Evolutionary conservation across 495 filamentous ascomycete species (phyloP).

Genomic region (Penicillium macrosclerotiorum): DNA sequence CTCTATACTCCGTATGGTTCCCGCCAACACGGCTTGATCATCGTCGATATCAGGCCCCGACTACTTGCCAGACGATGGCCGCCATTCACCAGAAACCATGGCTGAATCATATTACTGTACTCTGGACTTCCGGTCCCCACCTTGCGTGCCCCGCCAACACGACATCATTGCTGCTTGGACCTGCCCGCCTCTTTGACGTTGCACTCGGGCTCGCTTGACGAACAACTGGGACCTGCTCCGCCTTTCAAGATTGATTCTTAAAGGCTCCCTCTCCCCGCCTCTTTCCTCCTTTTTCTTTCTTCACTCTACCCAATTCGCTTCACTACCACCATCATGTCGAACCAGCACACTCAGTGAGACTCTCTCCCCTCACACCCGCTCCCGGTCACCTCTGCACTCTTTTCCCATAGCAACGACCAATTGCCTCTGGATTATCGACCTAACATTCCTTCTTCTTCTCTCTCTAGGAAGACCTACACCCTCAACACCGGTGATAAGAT

Average conservation of each 20-base stretch:
- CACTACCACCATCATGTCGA: slow-evolving; percentile 34
- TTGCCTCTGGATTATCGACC: not conserved
- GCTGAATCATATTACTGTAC: too few relatives aligned
- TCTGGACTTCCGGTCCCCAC: too few relatives aligned
- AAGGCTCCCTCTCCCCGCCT: not conserved
- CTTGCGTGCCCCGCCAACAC: slow-evolving; percentile 2
- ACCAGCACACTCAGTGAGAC: slow-evolving; percentile 43
- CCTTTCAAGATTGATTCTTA: not conserved
- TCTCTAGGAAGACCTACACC: slow-evolving; percentile 58
- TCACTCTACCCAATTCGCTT: not conserved
- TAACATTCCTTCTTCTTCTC: not conserved
- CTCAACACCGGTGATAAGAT: slow-evolving; percentile 81
- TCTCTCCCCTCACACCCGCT: not conserved
- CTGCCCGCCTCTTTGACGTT: slow-evolving; percentile 30
- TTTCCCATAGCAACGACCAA: too few relatives aligned
- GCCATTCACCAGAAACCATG: not conserved
- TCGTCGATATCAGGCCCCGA: too few relatives aligned
- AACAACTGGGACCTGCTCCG: not conserved
- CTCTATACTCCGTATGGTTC: too few relatives aligned
- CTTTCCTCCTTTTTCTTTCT: not conserved
- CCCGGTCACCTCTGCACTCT: too few relatives aligned
- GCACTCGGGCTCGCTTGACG: not conserved
- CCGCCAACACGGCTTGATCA: too few relatives aligned
- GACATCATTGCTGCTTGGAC: slow-evolving; percentile 35
- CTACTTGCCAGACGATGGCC: too few relatives aligned